Percentiles rank a stretch among this genome's conserved stretches.
phyloP scores from a whole-genome alignment of 106 monocot species.

The Dendrobium officinale region DNA sequence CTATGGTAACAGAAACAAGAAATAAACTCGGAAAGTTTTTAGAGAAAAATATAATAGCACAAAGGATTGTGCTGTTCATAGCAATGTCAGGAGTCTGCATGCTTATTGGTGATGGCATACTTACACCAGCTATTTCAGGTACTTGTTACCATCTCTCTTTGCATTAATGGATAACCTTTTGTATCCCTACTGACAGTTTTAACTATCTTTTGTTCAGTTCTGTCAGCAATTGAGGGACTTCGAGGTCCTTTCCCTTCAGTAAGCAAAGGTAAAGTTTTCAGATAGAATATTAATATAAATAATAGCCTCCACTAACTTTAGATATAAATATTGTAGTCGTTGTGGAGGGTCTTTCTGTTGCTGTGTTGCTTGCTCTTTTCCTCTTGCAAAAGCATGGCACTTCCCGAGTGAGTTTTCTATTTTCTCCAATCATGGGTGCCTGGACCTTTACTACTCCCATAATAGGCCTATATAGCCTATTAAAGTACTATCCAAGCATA shows the following conservation, averaged over 20 bases:
- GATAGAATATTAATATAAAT: not conserved
- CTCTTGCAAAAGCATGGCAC: constrained; percentile 70
- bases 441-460: constrained; percentile 73
- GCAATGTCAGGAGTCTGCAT: constrained; percentile 75
- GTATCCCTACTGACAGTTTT: not conserved
- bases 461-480: constrained; percentile 61
- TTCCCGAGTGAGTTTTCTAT: constrained; percentile 67
- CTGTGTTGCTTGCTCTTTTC: constrained; percentile 52
- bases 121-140: constrained; percentile 89
- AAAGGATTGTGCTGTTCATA: constrained; percentile 49
- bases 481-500: constrained; percentile 53
- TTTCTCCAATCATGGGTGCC: constrained; percentile 78
- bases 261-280: constrained; percentile 32
- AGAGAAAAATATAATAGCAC: constrained; percentile 43
- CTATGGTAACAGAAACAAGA: not conserved
- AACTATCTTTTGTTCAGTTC: constrained; percentile 27
- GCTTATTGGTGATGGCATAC: constrained; percentile 89
- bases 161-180: not conserved
- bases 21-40: constrained; percentile 42
- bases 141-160: not conserved
- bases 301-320: too few relatives aligned
- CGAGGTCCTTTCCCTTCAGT: constrained; percentile 58
- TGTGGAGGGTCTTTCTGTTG: constrained; percentile 54
- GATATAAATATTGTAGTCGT: constrained; percentile 21
- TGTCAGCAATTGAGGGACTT: constrained; percentile 78